Evolutionary conservation across 192 early-diverging fungal genomes (phyloP), one percentile per base, ranked within the genome.

Genomic region (Radiomyces spectabilis): DNA sequence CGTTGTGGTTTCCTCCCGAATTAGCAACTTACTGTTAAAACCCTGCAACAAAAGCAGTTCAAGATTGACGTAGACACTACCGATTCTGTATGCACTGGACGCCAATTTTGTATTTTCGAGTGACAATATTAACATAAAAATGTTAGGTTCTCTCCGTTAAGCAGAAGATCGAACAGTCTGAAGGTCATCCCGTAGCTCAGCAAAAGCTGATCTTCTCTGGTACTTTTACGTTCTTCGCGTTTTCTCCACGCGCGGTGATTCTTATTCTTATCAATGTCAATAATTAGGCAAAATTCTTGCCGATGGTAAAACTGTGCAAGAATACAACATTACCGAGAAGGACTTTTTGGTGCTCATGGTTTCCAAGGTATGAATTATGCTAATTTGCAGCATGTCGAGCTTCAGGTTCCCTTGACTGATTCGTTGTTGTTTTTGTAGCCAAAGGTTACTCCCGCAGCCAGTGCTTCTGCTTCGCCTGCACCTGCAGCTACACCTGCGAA

Each of bases 331-430:
- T 50, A 75, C 57, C 18, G 95, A 98, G 61, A 93, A 87, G 67
- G 91, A 93, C 53, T 98, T 98, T 67, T 71, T 98, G 63, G 95
- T 98, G 35, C 78, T 94, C 6, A 98, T 98, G 95, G 83, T 89
- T 8, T 80, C 84, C 59, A 96, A 96, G 84, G 86, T 88, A 77
- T 12, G 9, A 25, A 27, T 15, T 37, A 16, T 18, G 1, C 37
- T 64, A n/a, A n/a, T n/a, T n/a, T n/a, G n/a, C n/a, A n/a, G n/a
- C n/a, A n/a, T n/a, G n/a, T n/a, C n/a, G n/a, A n/a, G n/a, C n/a
- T n/a, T n/a, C n/a, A n/a, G n/a, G n/a, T n/a, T n/a, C n/a, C n/a
- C n/a, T n/a, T n/a, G n/a, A n/a, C n/a, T n/a, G n/a, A n/a, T n/a
- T n/a, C n/a, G n/a, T n/a, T 37, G 19, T 40, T 9, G 39, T 19